Evolutionary conservation across 2,329 filamentous ascomycete species (phyloP).

Genomic region (Fusarium neocosmosporiellum): DNA sequence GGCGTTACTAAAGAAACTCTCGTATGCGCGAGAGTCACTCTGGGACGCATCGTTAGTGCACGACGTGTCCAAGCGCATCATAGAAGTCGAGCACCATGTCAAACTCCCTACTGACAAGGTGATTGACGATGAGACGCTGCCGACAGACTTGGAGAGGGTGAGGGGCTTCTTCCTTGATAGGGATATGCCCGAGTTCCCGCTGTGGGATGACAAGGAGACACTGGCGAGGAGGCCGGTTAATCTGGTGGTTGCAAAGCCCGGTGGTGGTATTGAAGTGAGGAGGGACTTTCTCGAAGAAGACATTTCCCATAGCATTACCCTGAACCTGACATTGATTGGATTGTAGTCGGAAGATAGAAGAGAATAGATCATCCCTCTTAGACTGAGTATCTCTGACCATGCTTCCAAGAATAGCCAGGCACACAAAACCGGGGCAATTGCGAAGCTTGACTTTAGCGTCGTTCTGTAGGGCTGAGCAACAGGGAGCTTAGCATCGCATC

Average conservation of each 20-base stretch:
- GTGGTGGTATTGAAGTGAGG: neutral
- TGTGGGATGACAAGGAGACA: neutral
- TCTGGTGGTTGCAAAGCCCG: conserved; percentile 1
- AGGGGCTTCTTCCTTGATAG: conserved; percentile 29
- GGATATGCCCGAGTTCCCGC: neutral
- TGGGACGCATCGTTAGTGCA: conserved; percentile 51
- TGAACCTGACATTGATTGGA: neutral
- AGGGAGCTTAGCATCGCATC: neutral
- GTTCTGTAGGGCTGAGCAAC: conserved; percentile 20
- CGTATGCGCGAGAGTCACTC: conserved; percentile 48
- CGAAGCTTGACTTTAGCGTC: neutral
- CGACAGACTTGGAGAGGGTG: conserved; percentile 30
- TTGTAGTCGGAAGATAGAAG: neutral
- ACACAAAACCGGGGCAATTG: neutral
- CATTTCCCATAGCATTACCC: neutral
- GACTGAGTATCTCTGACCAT: neutral
- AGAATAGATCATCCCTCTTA: neutral
- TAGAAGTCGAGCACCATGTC: conserved; percentile 55
- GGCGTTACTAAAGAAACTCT: conserved; percentile 45
- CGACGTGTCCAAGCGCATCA: conserved; percentile 45
- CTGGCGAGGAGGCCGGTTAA: neutral
- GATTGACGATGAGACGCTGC: conserved; percentile 6
- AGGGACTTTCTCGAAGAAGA: neutral
- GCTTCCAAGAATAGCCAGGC: neutral
- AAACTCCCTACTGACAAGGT: conserved; percentile 37